A percentile compares a stretch with the other conserved stretches of the same genome.
phyloP scores from a whole-genome alignment of 164 flowering plant genomes.

The Kalanchoe fedtschenkoi region DNA sequence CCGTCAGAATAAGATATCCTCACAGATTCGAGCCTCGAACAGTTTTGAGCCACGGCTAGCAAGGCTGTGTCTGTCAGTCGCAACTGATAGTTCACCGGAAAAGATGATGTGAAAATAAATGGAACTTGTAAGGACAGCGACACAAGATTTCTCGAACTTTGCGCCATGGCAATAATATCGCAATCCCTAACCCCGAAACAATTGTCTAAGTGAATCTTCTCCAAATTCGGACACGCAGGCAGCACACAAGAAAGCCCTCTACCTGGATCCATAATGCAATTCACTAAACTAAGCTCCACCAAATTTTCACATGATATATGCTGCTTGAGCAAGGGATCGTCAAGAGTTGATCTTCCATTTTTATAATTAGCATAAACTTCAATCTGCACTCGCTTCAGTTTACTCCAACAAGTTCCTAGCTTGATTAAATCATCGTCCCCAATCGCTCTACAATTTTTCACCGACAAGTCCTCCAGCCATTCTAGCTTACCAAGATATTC shows the following conservation, averaged over 20 bases:
- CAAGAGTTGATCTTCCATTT: constrained; percentile 39
- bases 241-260: constrained; percentile 70
- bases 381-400: constrained; percentile 51
- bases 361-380: constrained; percentile 69
- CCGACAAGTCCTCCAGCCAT: constrained; percentile 48
- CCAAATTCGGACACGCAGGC: constrained; percentile 52
- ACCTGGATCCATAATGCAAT: constrained; percentile 65
- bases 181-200: constrained; percentile 66
- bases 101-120: constrained; percentile 52
- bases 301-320: constrained; percentile 31
- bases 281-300: constrained; percentile 59
- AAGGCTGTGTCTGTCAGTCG: constrained; percentile 63
- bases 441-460: constrained; percentile 68
- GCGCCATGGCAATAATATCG: constrained; percentile 50
- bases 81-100: constrained; percentile 35
- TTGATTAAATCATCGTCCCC: constrained; percentile 74
- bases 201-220: constrained; percentile 72
- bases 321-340: constrained; percentile 63
- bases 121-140: constrained; percentile 61
- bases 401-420: constrained; percentile 60
- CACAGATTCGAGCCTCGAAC: constrained; percentile 55
- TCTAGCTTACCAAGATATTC: constrained; percentile 65
- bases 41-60: constrained; percentile 50
- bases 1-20: constrained; percentile 62
- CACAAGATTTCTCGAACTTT: constrained; percentile 41